Evolutionary conservation across 2,329 filamentous ascomycete species (phyloP), one percentile per base, ranked within the genome.

Genomic region (Pestalotiopsis sp.): DNA sequence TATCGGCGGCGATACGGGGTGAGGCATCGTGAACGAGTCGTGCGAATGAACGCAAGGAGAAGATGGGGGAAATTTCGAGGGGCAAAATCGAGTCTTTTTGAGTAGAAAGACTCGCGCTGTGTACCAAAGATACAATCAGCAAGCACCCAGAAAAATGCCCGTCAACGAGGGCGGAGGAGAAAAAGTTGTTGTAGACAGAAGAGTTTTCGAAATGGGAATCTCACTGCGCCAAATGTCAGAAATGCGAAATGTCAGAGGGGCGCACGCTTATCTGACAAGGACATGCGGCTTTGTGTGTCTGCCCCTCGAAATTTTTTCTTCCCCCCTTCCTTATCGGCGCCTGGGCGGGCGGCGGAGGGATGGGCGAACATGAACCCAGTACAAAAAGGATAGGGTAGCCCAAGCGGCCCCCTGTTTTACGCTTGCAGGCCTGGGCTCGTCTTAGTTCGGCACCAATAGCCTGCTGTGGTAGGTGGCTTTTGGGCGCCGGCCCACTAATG

Each of bases 1-100:
- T 75, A 80, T 80, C 67, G 84, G 84, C 76, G 84, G 83, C 74
- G 84, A 81, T 71, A 84, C 79, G 71, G 82, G 82, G 75, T 85
- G 84, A 84, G 84, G 83, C 84, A 85, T 86, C 71, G 70, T 72
- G 70, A 27, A 59, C 7, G 27, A 17, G 52, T 67, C 41, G n/a
- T 66, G 39, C 57, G 13, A 14, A 64, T 65, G 39, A 59, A 68
- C 61, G 39, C 41, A 63, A 14, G 9, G 14, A 23, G 17, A 41
- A 61, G 58, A 39, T n/a, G 13, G 25, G 45, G 36, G 14, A 61
- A 20, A 13, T 36, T 17, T 36, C 12, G 20, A 56, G 58, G 65
- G 41, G 49, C n/a, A 41, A 62, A 66, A 38, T 38, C 36, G 59
- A 67, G 45, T n/a, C 41, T 64, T 36, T 36, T 39, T 14, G n/a